Percentiles rank a stretch among this genome's conserved stretches.
phyloP scores from a whole-genome alignment of 371 early-diverging fungal species.

The Mycotypha africana region DNA sequence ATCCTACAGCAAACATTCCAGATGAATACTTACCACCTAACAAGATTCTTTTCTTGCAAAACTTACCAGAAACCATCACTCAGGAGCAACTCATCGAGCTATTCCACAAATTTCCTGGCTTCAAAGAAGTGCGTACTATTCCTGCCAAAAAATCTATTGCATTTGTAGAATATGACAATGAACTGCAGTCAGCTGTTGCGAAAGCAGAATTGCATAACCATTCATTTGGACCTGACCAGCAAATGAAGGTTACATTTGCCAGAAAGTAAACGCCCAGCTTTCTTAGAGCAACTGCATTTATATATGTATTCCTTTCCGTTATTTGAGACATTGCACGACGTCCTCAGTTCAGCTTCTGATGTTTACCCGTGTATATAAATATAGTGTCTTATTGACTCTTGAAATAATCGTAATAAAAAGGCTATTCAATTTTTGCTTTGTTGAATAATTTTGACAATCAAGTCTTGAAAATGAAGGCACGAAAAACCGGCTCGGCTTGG shows the following conservation, averaged over 20 bases:
- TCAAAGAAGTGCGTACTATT: conserved; percentile 86
- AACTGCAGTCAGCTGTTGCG: conserved; percentile 73
- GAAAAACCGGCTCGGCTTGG: too few relatives aligned
- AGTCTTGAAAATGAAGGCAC: too few relatives aligned
- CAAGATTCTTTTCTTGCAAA: conserved; percentile 87
- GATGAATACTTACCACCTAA: conserved; percentile 79
- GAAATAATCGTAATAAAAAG: too few relatives aligned
- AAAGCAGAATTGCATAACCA: conserved; percentile 75
- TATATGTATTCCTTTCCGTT: too few relatives aligned
- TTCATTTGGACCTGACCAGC: conserved; percentile 62
- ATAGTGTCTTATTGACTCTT: too few relatives aligned
- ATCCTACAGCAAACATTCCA: conserved; percentile 46
- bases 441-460: too few relatives aligned
- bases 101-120: conserved; percentile 77
- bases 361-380: too few relatives aligned
- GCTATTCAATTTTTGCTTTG: too few relatives aligned
- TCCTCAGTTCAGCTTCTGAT: too few relatives aligned
- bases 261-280: conserved; percentile 38
- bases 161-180: conserved; percentile 91
- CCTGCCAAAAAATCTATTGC: conserved; percentile 85
- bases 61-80: conserved; percentile 74
- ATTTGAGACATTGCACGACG: conserved; percentile 8
- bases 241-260: conserved; percentile 82
- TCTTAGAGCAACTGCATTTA: conserved; percentile 3
- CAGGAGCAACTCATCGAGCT: conserved; percentile 57